Base-by-base conservation (phyloP, 2,329 filamentous ascomycete species). In the Xylaria sp. region DNA sequence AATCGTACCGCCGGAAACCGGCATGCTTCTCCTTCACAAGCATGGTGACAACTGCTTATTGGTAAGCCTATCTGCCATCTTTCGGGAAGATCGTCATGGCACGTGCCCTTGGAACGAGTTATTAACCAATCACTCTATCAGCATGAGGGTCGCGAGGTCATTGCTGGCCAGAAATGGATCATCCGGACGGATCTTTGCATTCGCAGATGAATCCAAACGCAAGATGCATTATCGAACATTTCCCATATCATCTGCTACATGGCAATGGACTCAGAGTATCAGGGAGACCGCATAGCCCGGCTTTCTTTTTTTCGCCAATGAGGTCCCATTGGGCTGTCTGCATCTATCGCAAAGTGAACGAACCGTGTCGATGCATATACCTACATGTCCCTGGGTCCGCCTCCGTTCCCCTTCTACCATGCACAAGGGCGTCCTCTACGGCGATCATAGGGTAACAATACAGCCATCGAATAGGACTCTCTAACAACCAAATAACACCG, bases 31-130 rank as follows among this genome's bases (percentile, higher is more conserved):
- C 32, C 83, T 97, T 68, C 95, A 97, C 80, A 92, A 92, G 70
- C 95, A 97, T 80, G 94, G 95, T 0, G 88, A 93, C 72, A 91
- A 95, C 70, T 97, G 95, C 80, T 87, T 97, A 82, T 81, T 97
- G 76, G 87, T 89, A 76, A 79, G 85, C 82, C 36, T 50, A n/a
- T 15, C 25, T 28, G 46, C 34, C 60, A 5, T 12, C 43, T 55
- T 39, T 43, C 52, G 13, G n/a, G 25, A 10, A 50, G 59, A 39
- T 55, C 23, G 15, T 61, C 55, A 23, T 41, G 4, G 34, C 56
- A 15, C 23, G 43, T 72, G 48, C 34, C 36, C n/a, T 52, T 48
- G n/a, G 36, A 58, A 46, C 41, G 15, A 20, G 53, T 23, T 28
- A 45, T 62, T 60, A 34, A 63, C 23, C 20, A 32, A n/a, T 10